Evolutionary conservation across 2,329 filamentous ascomycete genomes (phyloP).

Genomic region (Boeremia lycopersici): DNA sequence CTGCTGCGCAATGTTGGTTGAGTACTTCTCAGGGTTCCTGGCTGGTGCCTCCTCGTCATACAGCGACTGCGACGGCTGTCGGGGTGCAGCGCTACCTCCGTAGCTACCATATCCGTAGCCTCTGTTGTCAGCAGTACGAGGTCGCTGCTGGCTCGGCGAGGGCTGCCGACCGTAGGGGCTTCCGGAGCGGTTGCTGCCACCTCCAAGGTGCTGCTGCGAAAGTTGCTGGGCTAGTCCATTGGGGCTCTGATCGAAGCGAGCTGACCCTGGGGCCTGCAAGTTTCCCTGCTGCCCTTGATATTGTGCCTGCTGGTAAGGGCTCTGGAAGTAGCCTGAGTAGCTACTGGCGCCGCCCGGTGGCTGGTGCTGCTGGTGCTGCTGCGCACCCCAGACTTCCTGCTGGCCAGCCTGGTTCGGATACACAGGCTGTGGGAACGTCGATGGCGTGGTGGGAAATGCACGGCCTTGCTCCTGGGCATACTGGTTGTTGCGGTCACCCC

Average conservation of each 20-base stretch:
- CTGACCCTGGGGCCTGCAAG: constrained; percentile 57
- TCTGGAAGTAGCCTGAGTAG: constrained; percentile 58
- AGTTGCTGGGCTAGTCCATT: constrained; percentile 94
- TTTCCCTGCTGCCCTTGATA: constrained; percentile 58
- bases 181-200: constrained; percentile 68
- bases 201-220: constrained; percentile 87
- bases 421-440: constrained; percentile 93
- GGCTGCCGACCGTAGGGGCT: constrained; percentile 71
- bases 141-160: constrained; percentile 75
- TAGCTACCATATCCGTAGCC: constrained; percentile 67
- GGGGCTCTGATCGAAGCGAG: constrained; percentile 76
- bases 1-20: constrained; percentile 81
- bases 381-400: constrained; percentile 64
- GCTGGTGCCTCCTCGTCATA: constrained; percentile 74
- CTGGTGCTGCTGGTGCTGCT: constrained; percentile 55
- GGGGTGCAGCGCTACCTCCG: constrained; percentile 70
- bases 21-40: constrained; percentile 81
- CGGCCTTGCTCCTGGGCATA: constrained; percentile 53
- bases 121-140: constrained; percentile 78
- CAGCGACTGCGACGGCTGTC: constrained; percentile 58
- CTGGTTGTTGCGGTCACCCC: constrained; percentile 46
- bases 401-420: constrained; percentile 65
- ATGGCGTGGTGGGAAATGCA: constrained; percentile 74
- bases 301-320: constrained; percentile 52
- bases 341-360: constrained; percentile 44